Conservation (phyloP, 352 stramenopile genomes). For the Pythium folliculosum region DNA sequence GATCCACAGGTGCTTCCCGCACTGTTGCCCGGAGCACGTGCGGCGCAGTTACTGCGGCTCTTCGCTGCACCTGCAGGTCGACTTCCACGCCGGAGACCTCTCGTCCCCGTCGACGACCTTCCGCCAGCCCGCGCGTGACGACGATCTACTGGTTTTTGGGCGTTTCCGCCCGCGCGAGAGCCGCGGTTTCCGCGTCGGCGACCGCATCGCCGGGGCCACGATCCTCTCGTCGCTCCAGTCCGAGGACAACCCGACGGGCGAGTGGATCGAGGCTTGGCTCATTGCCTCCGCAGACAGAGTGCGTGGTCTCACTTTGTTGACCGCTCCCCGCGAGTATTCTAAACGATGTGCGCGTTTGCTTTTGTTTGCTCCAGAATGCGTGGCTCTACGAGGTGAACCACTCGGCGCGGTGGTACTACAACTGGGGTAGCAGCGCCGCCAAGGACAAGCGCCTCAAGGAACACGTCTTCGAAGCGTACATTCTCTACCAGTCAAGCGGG, state of each 20-base stretch:
- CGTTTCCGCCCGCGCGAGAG: conserved; percentile 40
- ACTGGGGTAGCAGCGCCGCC: conserved; percentile 18
- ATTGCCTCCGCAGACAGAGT: conserved; percentile 9
- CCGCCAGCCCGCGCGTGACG: conserved; percentile 11
- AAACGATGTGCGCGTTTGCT: too few species aligned
- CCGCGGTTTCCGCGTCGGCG: conserved; percentile 22
- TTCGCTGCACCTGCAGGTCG: conserved; percentile 35
- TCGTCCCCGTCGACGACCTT: conserved; percentile 27
- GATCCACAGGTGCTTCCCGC: conserved; percentile 39
- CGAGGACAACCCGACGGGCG: conserved; percentile 11
- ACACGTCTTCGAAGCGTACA: conserved; percentile 21
- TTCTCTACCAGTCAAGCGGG: not conserved
- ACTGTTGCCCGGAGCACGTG: conserved; percentile 46
- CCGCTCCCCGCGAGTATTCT: too few species aligned
- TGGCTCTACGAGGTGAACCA: conserved; percentile 24
- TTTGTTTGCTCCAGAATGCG: conserved; percentile 7
- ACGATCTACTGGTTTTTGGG: conserved; percentile 40
- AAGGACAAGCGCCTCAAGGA: conserved; percentile 12
- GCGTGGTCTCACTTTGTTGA: not conserved
- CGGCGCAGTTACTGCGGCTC: conserved; percentile 47
- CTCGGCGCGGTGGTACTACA: conserved; percentile 24
- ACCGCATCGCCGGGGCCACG: not conserved
- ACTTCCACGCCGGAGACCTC: conserved; percentile 8
- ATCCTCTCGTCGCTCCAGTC: conserved; percentile 17
- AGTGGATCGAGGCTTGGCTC: conserved; percentile 21